These are phyloP conservation scores for Fibroporia radiculosa DNA, from an alignment of 768 basidiomycete genomes.

Conservation along the genomic window DNA sequence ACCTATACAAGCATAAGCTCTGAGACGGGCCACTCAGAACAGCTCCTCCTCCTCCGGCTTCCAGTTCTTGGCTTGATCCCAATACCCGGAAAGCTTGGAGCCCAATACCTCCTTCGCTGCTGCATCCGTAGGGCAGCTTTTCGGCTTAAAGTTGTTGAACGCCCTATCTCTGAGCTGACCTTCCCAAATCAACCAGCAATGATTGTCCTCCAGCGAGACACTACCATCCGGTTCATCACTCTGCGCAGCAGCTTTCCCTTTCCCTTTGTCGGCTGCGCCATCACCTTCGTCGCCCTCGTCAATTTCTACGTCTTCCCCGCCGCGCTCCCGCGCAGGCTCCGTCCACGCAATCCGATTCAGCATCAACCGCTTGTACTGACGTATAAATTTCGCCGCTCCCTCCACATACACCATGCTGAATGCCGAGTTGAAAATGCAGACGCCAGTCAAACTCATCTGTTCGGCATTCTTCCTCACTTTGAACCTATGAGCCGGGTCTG, in stretches of 20 bases:
- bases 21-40: too few relatives aligned
- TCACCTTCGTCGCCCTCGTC: slow-evolving; percentile 42
- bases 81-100: slow-evolving; percentile 78
- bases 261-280: slow-evolving; percentile 24
- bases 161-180: slow-evolving; percentile 77
- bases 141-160: slow-evolving; percentile 75
- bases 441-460: slow-evolving; percentile 78
- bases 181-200: slow-evolving; percentile 90
- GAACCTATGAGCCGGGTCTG: slow-evolving; percentile 91
- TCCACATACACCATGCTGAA: slow-evolving; percentile 94
- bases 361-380: slow-evolving; percentile 85
- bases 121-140: slow-evolving; percentile 75
- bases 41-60: slow-evolving; percentile 75
- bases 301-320: slow-evolving; percentile 63
- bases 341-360: slow-evolving; percentile 89
- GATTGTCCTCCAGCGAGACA: slow-evolving; percentile 78
- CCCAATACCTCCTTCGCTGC: slow-evolving; percentile 85
- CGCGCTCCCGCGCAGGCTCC: slow-evolving; percentile 75
- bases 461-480: slow-evolving; percentile 97
- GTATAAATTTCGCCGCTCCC: slow-evolving; percentile 79
- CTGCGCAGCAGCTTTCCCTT: slow-evolving; percentile 25
- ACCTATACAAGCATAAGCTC: too few relatives aligned
- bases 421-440: slow-evolving; percentile 83
- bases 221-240: slow-evolving; percentile 23
- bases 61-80: slow-evolving; percentile 94